Evolutionary conservation across 1,139 yeast genomes (phyloP).

Genomic region (Yamadazyma sp.): DNA sequence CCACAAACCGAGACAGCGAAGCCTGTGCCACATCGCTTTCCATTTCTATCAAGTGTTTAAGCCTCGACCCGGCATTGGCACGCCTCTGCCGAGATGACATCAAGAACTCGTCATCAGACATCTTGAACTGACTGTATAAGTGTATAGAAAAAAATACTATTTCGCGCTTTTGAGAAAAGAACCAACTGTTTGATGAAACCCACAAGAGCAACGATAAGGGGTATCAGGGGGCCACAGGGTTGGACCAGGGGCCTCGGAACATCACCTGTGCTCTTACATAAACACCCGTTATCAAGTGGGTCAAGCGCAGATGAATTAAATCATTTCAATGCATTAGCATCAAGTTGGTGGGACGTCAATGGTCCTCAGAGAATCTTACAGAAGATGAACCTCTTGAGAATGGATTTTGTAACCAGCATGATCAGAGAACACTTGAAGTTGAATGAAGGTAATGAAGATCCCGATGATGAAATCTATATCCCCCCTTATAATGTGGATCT

Average conservation of each 20-base stretch:
- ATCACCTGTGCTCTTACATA: neutral
- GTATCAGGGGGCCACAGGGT: too few relatives aligned
- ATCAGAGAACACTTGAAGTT: constrained; percentile 48
- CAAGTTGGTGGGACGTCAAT: constrained; percentile 93
- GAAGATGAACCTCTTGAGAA: constrained; percentile 85
- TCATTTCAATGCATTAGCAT: constrained; percentile 84
- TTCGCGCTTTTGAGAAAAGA: constrained; percentile 1
- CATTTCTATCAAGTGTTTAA: constrained; percentile 69
- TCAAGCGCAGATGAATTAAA: constrained; percentile 54
- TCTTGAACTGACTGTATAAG: constrained; percentile 6
- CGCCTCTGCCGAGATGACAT: constrained; percentile 77
- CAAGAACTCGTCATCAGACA: constrained; percentile 43
- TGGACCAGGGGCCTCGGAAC: constrained; percentile 1
- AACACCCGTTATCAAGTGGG: constrained; percentile 24
- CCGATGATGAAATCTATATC: constrained; percentile 56
- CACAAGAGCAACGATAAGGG: neutral
- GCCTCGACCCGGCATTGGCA: constrained; percentile 86
- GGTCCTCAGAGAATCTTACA: constrained; percentile 94
- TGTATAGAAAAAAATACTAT: neutral
- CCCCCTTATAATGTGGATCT: constrained; percentile 77
- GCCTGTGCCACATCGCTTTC: constrained; percentile 40
- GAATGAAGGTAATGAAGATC: constrained; percentile 34
- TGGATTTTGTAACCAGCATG: constrained; percentile 78
- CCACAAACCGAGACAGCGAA: constrained; percentile 26
- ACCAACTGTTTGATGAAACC: neutral